A percentile compares a stretch with the other conserved stretches of the same genome.
Conservation (phyloP, 2,329 filamentous ascomycete genomes). For the Fusarium sp. region DNA sequence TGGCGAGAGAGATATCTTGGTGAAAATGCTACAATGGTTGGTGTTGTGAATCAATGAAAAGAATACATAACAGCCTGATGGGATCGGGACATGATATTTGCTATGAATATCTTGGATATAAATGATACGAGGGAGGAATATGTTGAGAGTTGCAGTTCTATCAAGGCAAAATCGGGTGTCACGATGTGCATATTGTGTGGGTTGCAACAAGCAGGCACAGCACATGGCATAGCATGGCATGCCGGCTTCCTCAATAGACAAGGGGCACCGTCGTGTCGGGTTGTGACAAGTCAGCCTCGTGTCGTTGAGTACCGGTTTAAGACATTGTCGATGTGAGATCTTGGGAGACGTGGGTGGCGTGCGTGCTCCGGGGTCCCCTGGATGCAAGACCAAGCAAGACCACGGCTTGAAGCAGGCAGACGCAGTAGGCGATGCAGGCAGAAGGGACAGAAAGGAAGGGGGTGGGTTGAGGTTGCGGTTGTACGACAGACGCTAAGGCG, state of each 20-base stretch:
- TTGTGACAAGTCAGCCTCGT: constrained; percentile 23
- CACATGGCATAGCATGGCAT: constrained; percentile 3
- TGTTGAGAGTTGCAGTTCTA: background rate
- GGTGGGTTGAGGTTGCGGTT: constrained; percentile 38
- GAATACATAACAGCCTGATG: background rate
- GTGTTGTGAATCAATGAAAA: background rate
- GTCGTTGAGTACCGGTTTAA: constrained; percentile 27
- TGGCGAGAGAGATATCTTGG: background rate
- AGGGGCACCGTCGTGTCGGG: constrained; percentile 28
- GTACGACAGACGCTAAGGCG: constrained; percentile 43
- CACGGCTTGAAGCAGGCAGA: background rate
- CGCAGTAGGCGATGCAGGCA: background rate
- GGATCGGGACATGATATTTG: background rate
- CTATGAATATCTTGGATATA: background rate
- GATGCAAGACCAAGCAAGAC: background rate
- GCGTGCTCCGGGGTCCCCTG: constrained; percentile 22
- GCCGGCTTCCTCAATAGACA: background rate
- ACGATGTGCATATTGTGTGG: background rate
- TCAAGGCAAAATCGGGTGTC: background rate
- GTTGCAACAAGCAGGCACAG: background rate
- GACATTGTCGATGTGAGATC: constrained; percentile 37
- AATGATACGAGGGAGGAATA: background rate
- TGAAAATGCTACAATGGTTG: background rate
- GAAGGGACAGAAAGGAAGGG: constrained; percentile 2
- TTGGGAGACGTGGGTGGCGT: constrained; percentile 34